A percentile compares a stretch with the other conserved stretches of the same genome.
phyloP scores from a whole-genome alignment of 2,329 filamentous ascomycete genomes.

The Penicillium sp. region DNA sequence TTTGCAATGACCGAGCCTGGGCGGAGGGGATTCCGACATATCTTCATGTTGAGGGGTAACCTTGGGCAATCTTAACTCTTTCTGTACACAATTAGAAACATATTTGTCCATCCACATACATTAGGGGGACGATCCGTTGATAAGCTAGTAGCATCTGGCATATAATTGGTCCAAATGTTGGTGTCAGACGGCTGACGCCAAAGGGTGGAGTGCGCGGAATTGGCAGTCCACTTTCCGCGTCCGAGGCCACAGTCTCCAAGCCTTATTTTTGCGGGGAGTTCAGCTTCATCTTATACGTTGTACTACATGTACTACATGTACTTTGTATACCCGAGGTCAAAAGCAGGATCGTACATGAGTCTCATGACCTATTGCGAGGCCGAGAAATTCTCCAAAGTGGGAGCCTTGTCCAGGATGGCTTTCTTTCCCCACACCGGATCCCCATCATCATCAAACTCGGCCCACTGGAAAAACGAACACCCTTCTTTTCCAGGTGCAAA shows the following conservation, averaged over 20 bases:
- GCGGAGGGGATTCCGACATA: neutral
- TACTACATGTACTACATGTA: neutral
- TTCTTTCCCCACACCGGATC: constrained; percentile 55
- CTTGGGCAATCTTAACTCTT: neutral
- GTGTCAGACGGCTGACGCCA: neutral
- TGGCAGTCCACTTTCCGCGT: neutral
- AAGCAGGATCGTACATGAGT: neutral
- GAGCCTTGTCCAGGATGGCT: constrained; percentile 13
- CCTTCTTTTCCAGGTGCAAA: constrained; percentile 40
- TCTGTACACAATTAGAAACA: neutral
- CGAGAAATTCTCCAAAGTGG: constrained; percentile 23
- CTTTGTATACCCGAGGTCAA: neutral
- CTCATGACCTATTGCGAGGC: constrained; percentile 11
- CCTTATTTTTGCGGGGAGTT: neutral
- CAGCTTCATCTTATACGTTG: neutral
- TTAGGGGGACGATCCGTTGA: neutral
- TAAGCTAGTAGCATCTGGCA: neutral
- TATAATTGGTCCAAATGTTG: neutral
- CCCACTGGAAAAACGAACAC: constrained; percentile 78
- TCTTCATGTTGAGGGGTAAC: neutral
- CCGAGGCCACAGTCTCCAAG: neutral
- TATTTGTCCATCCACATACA: neutral
- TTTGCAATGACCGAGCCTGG: neutral
- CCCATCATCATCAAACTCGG: constrained; percentile 76
- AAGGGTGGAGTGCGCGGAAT: neutral